Evolutionary conservation across 345 rosid species (phyloP).

Genomic region (Dipteronia sinensis): DNA sequence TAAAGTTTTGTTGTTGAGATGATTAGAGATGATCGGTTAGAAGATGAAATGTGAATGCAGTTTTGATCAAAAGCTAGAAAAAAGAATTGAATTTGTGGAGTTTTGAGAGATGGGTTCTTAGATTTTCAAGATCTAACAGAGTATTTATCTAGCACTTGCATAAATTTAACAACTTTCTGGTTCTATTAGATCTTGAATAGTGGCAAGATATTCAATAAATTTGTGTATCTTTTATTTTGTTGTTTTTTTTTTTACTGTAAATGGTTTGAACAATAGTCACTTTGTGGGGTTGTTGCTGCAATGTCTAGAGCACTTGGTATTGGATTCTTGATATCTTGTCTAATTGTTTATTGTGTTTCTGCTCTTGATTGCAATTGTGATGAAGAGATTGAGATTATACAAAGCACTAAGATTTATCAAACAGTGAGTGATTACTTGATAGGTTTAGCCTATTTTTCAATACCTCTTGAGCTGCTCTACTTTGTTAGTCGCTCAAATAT

Average conservation of each 20-base stretch:
- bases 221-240: neutral
- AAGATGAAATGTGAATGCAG: too few relatives aligned
- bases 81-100: conserved; percentile 11
- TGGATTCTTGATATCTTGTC: conserved; percentile 49
- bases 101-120: conserved; percentile 20
- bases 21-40: neutral
- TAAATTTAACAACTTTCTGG: neutral
- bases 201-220: neutral
- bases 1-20: neutral
- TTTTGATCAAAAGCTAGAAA: too few relatives aligned
- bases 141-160: neutral
- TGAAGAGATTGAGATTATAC: conserved; percentile 75
- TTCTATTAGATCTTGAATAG: conserved; percentile 27
- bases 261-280: conserved; percentile 28
- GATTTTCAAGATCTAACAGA: conserved; percentile 33
- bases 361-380: conserved; percentile 83
- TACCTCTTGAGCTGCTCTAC: conserved; percentile 91
- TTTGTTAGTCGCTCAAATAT: conserved; percentile 85
- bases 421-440: conserved; percentile 90
- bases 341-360: conserved; percentile 41
- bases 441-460: conserved; percentile 90
- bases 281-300: conserved; percentile 28
- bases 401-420: conserved; percentile 76
- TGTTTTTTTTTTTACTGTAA: neutral
- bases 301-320: conserved; percentile 71